phyloP scores from a whole-genome alignment of 192 early-diverging fungal genomes.

The Linnemannia hyalina region DNA sequence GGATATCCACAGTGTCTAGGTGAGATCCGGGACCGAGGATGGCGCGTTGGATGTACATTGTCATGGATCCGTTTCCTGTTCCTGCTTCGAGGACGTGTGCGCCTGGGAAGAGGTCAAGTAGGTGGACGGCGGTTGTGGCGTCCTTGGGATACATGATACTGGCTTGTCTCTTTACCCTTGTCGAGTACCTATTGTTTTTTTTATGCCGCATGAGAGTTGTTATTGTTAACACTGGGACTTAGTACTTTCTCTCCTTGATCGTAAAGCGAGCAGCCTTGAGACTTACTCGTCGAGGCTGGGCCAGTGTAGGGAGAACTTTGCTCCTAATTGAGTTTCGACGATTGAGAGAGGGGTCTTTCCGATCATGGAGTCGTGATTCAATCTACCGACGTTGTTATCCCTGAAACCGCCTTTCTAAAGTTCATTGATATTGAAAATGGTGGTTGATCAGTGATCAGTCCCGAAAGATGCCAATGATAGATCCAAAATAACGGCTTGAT shows the following conservation, averaged over 20 bases:
- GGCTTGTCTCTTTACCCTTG: conserved; percentile 46
- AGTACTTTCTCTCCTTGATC: too few species aligned
- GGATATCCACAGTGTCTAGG: conserved; percentile 70
- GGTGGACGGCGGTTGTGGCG: conserved; percentile 63
- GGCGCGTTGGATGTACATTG: conserved; percentile 70
- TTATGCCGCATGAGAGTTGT: not conserved
- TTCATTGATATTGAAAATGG: not conserved
- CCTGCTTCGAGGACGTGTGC: conserved; percentile 75
- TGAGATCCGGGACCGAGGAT: conserved; percentile 51
- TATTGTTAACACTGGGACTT: not conserved
- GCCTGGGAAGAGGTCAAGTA: conserved; percentile 70
- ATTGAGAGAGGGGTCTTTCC: conserved; percentile 32
- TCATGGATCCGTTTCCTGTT: conserved; percentile 76
- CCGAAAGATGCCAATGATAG: not conserved
- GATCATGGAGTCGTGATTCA: conserved; percentile 39
- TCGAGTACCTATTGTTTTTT: conserved; percentile 32
- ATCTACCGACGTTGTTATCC: conserved; percentile 26
- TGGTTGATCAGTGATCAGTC: not conserved
- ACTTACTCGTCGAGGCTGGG: conserved; percentile 51
- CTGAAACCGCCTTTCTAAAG: conserved; percentile 15
- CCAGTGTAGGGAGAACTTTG: conserved; percentile 41
- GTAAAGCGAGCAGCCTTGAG: not conserved
- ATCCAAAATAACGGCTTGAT: not conserved
- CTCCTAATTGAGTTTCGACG: conserved; percentile 28
- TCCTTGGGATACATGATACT: conserved; percentile 79